These are phyloP conservation scores for Tuber aestivum DNA, from an alignment of 495 filamentous ascomycete genomes.

Conservation along the genomic window DNA sequence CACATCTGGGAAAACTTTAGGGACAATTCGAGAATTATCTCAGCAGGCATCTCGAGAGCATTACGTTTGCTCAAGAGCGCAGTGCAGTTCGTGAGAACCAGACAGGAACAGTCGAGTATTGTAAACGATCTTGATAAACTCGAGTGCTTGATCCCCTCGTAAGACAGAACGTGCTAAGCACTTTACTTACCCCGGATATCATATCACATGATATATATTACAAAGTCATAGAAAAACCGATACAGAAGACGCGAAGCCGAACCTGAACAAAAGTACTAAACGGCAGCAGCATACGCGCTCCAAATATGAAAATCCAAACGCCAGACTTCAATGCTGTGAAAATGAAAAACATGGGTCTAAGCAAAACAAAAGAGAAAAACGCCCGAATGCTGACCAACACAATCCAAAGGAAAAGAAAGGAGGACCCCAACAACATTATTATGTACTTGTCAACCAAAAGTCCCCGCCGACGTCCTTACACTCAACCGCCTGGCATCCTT, in stretches of 20 bases:
- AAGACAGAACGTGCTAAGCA: background rate
- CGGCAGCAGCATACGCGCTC: background rate
- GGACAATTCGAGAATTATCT: background rate
- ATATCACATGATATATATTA: background rate
- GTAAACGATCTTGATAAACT: background rate
- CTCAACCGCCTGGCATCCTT: constrained; percentile 14
- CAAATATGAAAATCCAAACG: background rate
- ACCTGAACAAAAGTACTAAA: background rate
- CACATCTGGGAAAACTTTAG: background rate
- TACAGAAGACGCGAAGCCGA: background rate
- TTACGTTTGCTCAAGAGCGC: background rate
- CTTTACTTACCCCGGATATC: background rate
- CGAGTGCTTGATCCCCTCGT: background rate
- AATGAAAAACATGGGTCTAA: background rate
- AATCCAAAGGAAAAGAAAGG: background rate
- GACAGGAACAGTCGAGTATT: background rate
- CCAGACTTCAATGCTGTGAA: background rate
- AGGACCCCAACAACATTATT: background rate
- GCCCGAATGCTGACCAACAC: background rate
- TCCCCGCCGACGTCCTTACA: constrained; percentile 28
- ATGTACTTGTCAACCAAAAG: constrained; percentile 29
- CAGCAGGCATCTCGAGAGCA: background rate
- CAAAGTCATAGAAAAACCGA: background rate
- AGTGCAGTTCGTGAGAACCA: background rate
- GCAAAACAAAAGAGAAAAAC: background rate